Conservation (phyloP, 768 basidiomycete genomes). For the Russula earlei region DNA sequence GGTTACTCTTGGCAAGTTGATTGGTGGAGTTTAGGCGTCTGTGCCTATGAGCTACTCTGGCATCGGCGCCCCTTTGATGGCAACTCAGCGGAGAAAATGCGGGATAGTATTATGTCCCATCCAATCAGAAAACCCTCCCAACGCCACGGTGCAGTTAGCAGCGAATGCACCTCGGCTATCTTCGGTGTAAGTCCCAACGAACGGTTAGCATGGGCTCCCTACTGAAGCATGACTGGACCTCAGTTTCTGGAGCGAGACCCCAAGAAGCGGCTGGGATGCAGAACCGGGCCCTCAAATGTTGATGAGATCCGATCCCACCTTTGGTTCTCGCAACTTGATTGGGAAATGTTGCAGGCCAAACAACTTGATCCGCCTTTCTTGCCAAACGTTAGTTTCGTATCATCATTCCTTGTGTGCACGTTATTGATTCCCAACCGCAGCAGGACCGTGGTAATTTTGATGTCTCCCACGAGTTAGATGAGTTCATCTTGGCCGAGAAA, state of each 20-base stretch:
- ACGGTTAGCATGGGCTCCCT: neutral
- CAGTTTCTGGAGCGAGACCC: conserved; percentile 84
- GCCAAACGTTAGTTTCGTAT: conserved; percentile 68
- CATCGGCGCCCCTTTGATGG: conserved; percentile 83
- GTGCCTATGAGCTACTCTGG: conserved; percentile 84
- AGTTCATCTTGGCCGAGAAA: conserved; percentile 95
- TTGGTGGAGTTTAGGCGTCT: conserved; percentile 94
- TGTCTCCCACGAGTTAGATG: conserved; percentile 93
- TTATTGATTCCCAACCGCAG: conserved; percentile 33
- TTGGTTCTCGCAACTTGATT: conserved; percentile 79
- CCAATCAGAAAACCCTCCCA: conserved; percentile 59
- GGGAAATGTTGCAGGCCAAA: conserved; percentile 68
- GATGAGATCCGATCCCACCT: conserved; percentile 73
- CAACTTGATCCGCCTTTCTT: conserved; percentile 72
- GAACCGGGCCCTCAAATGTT: conserved; percentile 55
- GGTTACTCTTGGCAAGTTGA: conserved; percentile 92
- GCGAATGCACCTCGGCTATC: conserved; percentile 56
- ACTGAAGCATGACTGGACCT: neutral
- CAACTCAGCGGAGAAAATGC: conserved; percentile 81
- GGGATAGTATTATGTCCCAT: conserved; percentile 75
- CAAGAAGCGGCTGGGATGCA: conserved; percentile 71
- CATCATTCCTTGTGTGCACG: neutral
- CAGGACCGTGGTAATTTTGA: conserved; percentile 98
- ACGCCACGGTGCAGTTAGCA: conserved; percentile 41
- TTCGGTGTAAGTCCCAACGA: conserved; percentile 44